Evolutionary conservation across 345 rosid genomes (phyloP).

Genomic region (Citrus hindsii): DNA sequence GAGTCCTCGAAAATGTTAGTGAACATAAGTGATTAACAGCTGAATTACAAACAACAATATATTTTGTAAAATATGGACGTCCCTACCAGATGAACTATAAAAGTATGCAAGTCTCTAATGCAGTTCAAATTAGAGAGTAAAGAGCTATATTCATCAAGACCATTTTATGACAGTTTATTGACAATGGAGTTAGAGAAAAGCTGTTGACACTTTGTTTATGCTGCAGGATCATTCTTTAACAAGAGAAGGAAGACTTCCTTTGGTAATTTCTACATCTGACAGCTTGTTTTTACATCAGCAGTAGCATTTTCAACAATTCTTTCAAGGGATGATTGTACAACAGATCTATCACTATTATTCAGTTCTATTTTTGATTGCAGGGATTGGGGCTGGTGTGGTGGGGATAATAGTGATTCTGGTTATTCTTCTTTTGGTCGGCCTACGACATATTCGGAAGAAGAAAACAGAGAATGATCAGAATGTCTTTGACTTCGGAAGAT

Average conservation of each 20-base stretch:
- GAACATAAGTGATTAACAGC: too few relatives aligned
- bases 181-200: not conserved
- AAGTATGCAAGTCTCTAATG: too few relatives aligned
- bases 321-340: not conserved
- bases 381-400: not conserved
- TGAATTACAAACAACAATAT: too few relatives aligned
- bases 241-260: not conserved
- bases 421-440: not conserved
- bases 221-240: not conserved
- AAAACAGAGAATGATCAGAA: not conserved
- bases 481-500: not conserved
- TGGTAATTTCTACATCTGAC: not conserved
- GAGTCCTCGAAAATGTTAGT: too few relatives aligned
- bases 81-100: too few relatives aligned
- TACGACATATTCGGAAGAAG: not conserved
- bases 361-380: not conserved
- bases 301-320: not conserved
- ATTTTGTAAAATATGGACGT: too few relatives aligned
- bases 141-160: not conserved
- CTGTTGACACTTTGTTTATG: slow-evolving; percentile 1
- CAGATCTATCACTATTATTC: not conserved
- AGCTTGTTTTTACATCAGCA: not conserved
- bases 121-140: too few relatives aligned
- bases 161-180: not conserved
- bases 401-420: not conserved